A percentile compares a stretch with the other conserved stretches of the same genome.
Evolutionary conservation across 2,329 filamentous ascomycete species (phyloP).

Genomic region (Immersiporthe knoxdaviesiana): DNA sequence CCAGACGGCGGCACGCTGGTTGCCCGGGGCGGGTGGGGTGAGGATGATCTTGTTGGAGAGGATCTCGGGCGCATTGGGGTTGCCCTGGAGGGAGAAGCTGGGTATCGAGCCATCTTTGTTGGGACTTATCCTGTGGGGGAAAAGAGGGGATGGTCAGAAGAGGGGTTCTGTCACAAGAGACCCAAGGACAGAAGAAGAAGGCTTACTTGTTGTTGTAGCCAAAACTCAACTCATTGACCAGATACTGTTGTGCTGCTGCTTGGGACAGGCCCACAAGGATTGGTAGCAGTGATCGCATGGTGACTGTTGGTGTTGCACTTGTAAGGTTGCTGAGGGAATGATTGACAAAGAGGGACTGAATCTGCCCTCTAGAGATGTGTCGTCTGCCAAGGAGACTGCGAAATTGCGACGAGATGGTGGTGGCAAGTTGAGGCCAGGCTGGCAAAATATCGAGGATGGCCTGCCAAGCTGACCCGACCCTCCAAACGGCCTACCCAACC

Average conservation of each 20-base stretch:
- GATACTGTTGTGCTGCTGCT: constrained; percentile 62
- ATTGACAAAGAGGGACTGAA: neutral
- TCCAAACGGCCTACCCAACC: constrained; percentile 25
- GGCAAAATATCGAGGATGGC: constrained; percentile 29
- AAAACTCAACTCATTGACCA: constrained; percentile 77
- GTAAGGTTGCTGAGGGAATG: neutral
- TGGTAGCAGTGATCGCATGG: constrained; percentile 47
- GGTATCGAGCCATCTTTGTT: constrained; percentile 57
- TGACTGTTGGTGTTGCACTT: constrained; percentile 30
- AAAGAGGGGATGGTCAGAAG: neutral
- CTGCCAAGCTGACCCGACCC: constrained; percentile 21
- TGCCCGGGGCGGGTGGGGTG: constrained; percentile 85
- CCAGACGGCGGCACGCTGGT: constrained; percentile 84
- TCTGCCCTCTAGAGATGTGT: neutral
- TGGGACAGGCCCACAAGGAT: constrained; percentile 53
- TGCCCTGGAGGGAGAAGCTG: constrained; percentile 59
- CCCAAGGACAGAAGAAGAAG: neutral
- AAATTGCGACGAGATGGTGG: constrained; percentile 11
- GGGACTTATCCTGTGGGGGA: constrained; percentile 62
- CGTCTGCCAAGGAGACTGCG: constrained; percentile 6
- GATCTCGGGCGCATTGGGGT: constrained; percentile 60
- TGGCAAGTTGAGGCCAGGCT: constrained; percentile 29
- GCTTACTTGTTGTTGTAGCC: constrained; percentile 67
- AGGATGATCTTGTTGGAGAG: constrained; percentile 91
- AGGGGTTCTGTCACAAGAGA: neutral